Conservation (phyloP, 106 monocot species). For the Cymbidium sinense region DNA sequence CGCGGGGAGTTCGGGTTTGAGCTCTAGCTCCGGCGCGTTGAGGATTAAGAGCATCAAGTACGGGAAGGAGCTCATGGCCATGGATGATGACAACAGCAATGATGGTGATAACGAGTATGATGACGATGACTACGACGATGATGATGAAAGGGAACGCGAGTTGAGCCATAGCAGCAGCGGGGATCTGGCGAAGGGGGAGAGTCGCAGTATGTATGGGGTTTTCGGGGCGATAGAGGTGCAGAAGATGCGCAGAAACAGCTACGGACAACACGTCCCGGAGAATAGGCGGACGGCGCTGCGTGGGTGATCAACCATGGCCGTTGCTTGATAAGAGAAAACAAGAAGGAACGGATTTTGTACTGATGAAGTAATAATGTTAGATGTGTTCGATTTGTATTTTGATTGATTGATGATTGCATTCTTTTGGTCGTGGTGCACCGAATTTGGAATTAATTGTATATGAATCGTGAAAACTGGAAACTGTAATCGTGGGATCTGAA, state of each 20-base stretch:
- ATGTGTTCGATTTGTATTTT: too few relatives aligned
- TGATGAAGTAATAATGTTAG: too few relatives aligned
- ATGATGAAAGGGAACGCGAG: not conserved
- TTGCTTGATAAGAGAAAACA: too few relatives aligned
- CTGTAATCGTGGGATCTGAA: too few relatives aligned
- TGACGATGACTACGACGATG: not conserved
- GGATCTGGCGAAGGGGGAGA: not conserved
- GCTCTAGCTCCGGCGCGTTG: not conserved
- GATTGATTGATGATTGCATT: too few relatives aligned
- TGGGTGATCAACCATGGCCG: not conserved
- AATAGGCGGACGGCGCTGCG: not conserved
- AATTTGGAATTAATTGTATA: too few relatives aligned
- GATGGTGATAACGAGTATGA: not conserved
- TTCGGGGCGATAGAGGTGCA: not conserved
- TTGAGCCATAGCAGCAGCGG: not conserved
- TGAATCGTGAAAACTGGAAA: too few relatives aligned
- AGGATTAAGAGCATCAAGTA: constrained; percentile 3
- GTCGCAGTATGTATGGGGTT: not conserved
- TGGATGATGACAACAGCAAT: constrained; percentile 7
- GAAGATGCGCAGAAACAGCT: not conserved
- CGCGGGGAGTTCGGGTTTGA: not conserved
- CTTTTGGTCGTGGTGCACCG: too few relatives aligned
- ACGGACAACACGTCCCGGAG: not conserved
- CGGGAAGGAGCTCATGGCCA: not conserved
- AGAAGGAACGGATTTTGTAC: too few relatives aligned